These are phyloP conservation scores for Imleria badia DNA, from an alignment of 768 basidiomycete species.

Conservation along the genomic window DNA sequence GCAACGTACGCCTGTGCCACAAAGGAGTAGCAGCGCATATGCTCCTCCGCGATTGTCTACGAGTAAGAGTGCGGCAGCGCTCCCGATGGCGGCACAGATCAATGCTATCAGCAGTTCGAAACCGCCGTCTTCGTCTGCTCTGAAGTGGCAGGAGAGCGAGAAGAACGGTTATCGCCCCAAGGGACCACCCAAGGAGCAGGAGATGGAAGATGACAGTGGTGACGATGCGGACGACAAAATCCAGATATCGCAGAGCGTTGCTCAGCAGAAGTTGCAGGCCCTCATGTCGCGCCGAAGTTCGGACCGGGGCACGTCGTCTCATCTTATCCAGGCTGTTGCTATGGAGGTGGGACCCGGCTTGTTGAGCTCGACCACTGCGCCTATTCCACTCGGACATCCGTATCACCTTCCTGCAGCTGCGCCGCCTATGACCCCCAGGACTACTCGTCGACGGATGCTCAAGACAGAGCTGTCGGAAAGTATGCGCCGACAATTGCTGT, in stretches of 20 bases:
- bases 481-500: slow-evolving; percentile 74
- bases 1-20: slow-evolving; percentile 23
- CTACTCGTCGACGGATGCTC: slow-evolving; percentile 82
- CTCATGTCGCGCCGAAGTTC: slow-evolving; percentile 49
- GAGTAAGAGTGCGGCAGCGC: slow-evolving; percentile 58
- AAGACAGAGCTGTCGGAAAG: slow-evolving; percentile 84
- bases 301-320: slow-evolving; percentile 26
- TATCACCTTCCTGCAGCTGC: slow-evolving; percentile 70
- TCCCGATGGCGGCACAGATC: slow-evolving; percentile 56
- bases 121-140: slow-evolving; percentile 20
- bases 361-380: slow-evolving; percentile 39
- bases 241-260: slow-evolving; percentile 64
- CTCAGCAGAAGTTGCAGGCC: slow-evolving; percentile 63
- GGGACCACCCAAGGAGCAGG: slow-evolving; percentile 61
- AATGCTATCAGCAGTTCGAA: slow-evolving; percentile 36
- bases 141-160: slow-evolving; percentile 28
- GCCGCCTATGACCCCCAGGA: slow-evolving; percentile 77
- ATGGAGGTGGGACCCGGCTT: slow-evolving; percentile 19
- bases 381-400: slow-evolving; percentile 62
- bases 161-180: slow-evolving; percentile 57
- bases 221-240: slow-evolving; percentile 50
- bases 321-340: slow-evolving; percentile 18
- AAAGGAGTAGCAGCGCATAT: slow-evolving; percentile 30
- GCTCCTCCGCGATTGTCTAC: slow-evolving; percentile 40
- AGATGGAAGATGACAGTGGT: slow-evolving; percentile 66